Base-by-base conservation (phyloP, 441 rosid genomes). In the Monsonia emarginata region DNA sequence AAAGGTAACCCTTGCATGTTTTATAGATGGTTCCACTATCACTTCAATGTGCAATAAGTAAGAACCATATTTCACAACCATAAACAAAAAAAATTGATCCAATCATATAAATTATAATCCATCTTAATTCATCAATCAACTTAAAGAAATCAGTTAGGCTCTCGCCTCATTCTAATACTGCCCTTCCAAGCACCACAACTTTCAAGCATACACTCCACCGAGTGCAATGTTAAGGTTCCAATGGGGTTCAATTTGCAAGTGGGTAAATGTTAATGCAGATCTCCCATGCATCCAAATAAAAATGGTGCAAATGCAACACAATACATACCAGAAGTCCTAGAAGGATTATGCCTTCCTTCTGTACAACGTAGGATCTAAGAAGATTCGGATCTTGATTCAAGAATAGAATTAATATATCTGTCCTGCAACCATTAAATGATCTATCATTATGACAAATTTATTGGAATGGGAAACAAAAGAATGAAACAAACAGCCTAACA, bases 361-460 rank as follows among this genome's bases (percentile, higher is more conserved):
- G 78, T 68, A 87, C 88, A 78, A 91, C 89, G 77, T 87, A 91
- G 50, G 97, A 86, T 52, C 97, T 97, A 77, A 95, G 75, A 72
- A 91, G 94, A 77, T 84, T 95, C 74, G 97, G 91, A 79, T 95
- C 99, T 76, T 88, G 97, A 82, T 87, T 88, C 87, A 91, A 68
- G 80, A 91, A 91, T 77, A 95, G 87, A 74, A 95, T 85, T 77
- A 95, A 94, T 77, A 95, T 91, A 82, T 95, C 99, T 89, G 99
- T 87, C 93, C 99, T 95, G 99, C 95, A 91, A 76, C 83, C 90
- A 87, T 78, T 72, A 75, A 81, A 78, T 65, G 65, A 76, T 44
- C 70, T 69, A 70, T 60, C 61, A 69, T 85, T 74, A 86, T 81
- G 36, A 25, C 68, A 65, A 59, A 26, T 70, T 25, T 60, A 70